Conservation (phyloP, 2,329 filamentous ascomycete genomes). For the Colletotrichum lini region DNA sequence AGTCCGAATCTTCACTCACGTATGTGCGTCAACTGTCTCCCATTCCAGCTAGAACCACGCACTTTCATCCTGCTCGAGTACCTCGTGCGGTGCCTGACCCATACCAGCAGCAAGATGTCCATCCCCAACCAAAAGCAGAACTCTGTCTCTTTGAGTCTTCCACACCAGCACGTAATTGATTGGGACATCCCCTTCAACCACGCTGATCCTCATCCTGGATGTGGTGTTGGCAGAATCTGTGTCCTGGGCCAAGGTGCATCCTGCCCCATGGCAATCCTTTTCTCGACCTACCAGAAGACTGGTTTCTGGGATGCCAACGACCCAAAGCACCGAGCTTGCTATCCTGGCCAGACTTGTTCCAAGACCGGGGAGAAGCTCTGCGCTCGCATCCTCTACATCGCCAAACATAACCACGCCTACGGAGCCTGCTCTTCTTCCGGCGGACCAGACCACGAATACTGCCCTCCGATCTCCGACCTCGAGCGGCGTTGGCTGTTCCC, state of each 20-base stretch:
- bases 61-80: not conserved
- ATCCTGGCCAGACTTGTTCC: not conserved
- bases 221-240: not conserved
- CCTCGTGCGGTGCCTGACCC: not conserved
- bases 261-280: conserved; percentile 4
- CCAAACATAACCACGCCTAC: conserved; percentile 12
- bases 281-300: conserved; percentile 1
- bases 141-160: not conserved
- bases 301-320: conserved; percentile 25
- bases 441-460: not conserved
- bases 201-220: not conserved
- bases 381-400: conserved; percentile 2
- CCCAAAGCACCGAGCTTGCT: conserved; percentile 21
- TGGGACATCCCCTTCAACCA: not conserved
- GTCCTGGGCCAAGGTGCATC: not conserved
- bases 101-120: not conserved
- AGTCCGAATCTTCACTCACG: not conserved
- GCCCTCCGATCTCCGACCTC: not conserved
- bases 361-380: conserved; percentile 5
- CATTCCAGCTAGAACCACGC: not conserved
- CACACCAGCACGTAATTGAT: not conserved
- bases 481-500: conserved; percentile 10
- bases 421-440: not conserved
- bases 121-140: not conserved
- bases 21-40: not conserved